Evolutionary conservation across 2,329 filamentous ascomycete genomes (phyloP), one percentile per base, ranked within the genome.

Genomic region (Paramyrothecium roridum): DNA sequence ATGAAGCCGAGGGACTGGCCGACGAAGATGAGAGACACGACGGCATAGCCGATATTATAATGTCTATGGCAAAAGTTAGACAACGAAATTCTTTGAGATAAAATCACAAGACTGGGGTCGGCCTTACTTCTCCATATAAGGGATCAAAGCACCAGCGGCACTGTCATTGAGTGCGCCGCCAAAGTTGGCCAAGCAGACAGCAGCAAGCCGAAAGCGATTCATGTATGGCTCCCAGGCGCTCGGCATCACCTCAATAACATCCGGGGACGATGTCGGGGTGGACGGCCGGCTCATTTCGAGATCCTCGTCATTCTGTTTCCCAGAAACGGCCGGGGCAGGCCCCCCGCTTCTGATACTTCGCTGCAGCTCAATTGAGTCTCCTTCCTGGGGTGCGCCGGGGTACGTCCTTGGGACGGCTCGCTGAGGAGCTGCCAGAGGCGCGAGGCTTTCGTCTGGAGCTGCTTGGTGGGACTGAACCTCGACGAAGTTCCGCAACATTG

Each of bases 1-100:
- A 96, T 86, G 73, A 91, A 96, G 17, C 91, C 91, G 4, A 87
- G 60, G 0, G 91, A 90, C 62, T 90, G 90, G 48, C 87, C 83
- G 30, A 95, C 82, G 74, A 95, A 96, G 65, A 96, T 90, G 40
- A 93, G 76, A 2, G 91, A 93, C 3, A 95, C 89, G 10, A 91
- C 73, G 2, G 86, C 88, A 68, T 95, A 93, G 46, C 87, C 87
- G 54, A 95, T 90, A 56, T 79, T 61, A 66, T 93, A 96, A 63
- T 89, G 70, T 48, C 80, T 84, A 48, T 8, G 11, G 3, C 2
- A 12, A 26, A 3, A 52, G 37, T 58, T 34, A 58, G 54, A 6
- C 20, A 30, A 30, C 22, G 11, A n/a, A n/a, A n/a, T 26, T 37
- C 8, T 19, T 19, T 26, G 3, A 21, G 48, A 11, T 20, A 16